phyloP scores from a whole-genome alignment of 306 rosid genomes.

The Prunus campanulata region DNA sequence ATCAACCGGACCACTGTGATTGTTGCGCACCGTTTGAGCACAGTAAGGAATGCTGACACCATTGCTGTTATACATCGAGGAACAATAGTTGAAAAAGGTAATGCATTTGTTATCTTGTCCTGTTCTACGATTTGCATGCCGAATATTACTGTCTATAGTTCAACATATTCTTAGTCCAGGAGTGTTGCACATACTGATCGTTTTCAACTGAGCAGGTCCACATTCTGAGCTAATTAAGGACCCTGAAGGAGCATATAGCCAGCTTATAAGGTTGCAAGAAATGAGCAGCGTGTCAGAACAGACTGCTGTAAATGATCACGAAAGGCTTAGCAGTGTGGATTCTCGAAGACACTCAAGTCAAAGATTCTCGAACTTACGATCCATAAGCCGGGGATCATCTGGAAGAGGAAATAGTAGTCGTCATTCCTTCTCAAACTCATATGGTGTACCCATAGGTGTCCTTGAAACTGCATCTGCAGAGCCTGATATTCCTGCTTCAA shows the following conservation, averaged over 20 bases:
- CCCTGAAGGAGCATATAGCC: constrained; percentile 64
- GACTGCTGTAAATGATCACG: not conserved
- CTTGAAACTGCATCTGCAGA: constrained; percentile 28
- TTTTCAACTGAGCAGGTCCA: constrained; percentile 43
- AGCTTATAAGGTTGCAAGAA: constrained; percentile 64
- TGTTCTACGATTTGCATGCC: no score
- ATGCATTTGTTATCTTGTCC: not conserved
- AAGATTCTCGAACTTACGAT: constrained; percentile 30
- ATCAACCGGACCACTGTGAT: constrained; percentile 55
- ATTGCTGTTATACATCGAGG: constrained; percentile 67
- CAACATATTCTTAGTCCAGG: not conserved
- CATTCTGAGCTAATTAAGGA: constrained; percentile 52
- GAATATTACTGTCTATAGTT: not conserved
- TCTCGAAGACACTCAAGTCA: not conserved
- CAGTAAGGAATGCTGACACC: constrained; percentile 51
- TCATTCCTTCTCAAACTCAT: constrained; percentile 43
- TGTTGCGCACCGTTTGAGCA: constrained; percentile 72
- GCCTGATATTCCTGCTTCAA: constrained; percentile 23
- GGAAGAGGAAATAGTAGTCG: constrained; percentile 43
- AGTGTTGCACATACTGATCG: not conserved
- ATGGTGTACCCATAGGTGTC: constrained; percentile 29
- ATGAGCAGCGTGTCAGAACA: constrained; percentile 17
- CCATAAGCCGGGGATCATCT: constrained; percentile 56
- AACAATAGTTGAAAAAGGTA: constrained; percentile 64
- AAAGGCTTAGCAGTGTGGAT: not conserved